Percentiles rank a stretch among this genome's conserved stretches.
Conservation (phyloP, 2,329 filamentous ascomycete species). For the Curvularia eragrostidis region DNA sequence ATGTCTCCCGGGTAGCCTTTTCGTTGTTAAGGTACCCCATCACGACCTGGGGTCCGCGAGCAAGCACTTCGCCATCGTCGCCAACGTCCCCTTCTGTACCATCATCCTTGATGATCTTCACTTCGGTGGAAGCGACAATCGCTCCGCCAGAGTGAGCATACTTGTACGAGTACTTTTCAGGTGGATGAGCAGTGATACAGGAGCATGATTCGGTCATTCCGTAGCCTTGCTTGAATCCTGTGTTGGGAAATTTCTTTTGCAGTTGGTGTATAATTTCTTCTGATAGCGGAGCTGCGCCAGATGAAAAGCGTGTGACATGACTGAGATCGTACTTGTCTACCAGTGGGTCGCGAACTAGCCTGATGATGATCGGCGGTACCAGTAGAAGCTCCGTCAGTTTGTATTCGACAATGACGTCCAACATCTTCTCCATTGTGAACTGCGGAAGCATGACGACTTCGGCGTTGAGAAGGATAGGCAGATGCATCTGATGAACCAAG, state of each 20-base stretch:
- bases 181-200: constrained; percentile 68
- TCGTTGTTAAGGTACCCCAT: constrained; percentile 60
- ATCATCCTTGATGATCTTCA: constrained; percentile 65
- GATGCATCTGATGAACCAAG: constrained; percentile 59
- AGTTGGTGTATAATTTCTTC: constrained; percentile 65
- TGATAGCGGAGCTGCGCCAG: constrained; percentile 66
- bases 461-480: constrained; percentile 69
- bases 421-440: constrained; percentile 65
- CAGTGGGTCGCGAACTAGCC: constrained; percentile 64
- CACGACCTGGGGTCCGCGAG: constrained; percentile 57
- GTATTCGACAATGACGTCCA: constrained; percentile 56
- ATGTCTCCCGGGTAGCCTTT: constrained; percentile 54
- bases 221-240: constrained; percentile 70
- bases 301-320: constrained; percentile 63
- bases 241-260: constrained; percentile 63
- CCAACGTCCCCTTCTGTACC: constrained; percentile 61
- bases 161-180: constrained; percentile 62
- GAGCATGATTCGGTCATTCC: constrained; percentile 72
- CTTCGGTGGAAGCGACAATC: constrained; percentile 64
- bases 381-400: constrained; percentile 58
- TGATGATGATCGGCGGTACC: constrained; percentile 67
- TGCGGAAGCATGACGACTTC: constrained; percentile 69
- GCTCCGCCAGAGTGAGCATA: constrained; percentile 64
- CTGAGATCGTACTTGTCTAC: constrained; percentile 64
- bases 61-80: constrained; percentile 61